Evolutionary conservation across 768 basidiomycete species (phyloP).

Genomic region (Naganishia vaughanmartiniae): DNA sequence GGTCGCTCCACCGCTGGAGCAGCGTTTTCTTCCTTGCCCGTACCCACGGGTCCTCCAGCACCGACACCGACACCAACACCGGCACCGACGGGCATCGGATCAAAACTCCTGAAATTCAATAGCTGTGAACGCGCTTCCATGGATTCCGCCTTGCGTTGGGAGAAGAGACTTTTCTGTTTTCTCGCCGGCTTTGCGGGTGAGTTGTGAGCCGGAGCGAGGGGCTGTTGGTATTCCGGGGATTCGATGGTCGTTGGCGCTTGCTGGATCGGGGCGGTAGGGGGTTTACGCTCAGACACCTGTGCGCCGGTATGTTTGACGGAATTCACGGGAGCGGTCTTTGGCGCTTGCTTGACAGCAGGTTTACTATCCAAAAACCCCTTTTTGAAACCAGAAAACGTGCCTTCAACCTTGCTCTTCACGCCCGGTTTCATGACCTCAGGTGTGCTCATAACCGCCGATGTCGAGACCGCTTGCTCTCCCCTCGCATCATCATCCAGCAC

Average conservation of each 20-base stretch:
- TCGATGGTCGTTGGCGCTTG: background rate
- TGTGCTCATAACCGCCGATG: too few species aligned
- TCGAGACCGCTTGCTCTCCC: background rate
- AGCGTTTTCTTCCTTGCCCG: background rate
- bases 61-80: background rate
- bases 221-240: slow-evolving; percentile 19
- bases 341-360: background rate
- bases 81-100: background rate
- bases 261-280: background rate
- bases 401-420: background rate
- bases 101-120: slow-evolving; percentile 13
- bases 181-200: background rate
- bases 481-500: background rate
- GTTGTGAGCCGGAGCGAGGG: slow-evolving; percentile 16
- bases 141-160: slow-evolving; percentile 20
- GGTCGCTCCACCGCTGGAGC: background rate
- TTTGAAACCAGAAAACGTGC: slow-evolving; percentile 27
- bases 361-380: slow-evolving; percentile 25
- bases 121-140: background rate
- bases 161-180: slow-evolving; percentile 17
- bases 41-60: background rate
- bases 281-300: background rate
- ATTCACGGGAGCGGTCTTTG: background rate
- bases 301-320: too few species aligned
- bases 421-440: background rate